Evolutionary conservation across 2,329 filamentous ascomycete genomes (phyloP), one percentile per base, ranked within the genome.

Genomic region (Colletotrichum euphorbiae): DNA sequence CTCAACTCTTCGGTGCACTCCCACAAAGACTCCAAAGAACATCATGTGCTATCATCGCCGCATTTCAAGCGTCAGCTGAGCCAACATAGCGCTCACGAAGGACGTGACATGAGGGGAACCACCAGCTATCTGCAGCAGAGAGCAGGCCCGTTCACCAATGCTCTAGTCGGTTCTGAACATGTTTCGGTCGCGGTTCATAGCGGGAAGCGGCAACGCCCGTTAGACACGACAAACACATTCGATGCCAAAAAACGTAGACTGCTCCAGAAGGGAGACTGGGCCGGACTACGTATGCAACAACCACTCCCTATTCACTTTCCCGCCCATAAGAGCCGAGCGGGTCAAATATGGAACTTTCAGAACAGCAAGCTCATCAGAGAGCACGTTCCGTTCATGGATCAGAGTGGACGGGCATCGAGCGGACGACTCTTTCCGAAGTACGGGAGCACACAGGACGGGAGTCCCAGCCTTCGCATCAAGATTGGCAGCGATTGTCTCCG

Each of bases 261-360:
- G 36, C 55, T 73, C 6, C 57, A 69, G 42, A 58, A 70, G 33
- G 28, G 28, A 15, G 71, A 72, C 43, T 80, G 78, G 77, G 74
- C 73, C 0, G 77, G 78, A 3, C 67, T 79, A 6, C 68, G 66
- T 17, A 56, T 77, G 11, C 77, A 80, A 51, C 79, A 77, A 54
- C 70, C 74, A 8, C 67, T 77, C 1, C 17, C 60, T 21, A 46
- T 70, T 2, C 38, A 58, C 9, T 68, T 69, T 36, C 43, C 63
- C 2, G 55, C 43, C 15, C 45, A 56, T 11, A 15, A 21, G 12
- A 58, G 31, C 21, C 28, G 42, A 7, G 24, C 31, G 6, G 24
- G 33, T n/a, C 31, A 50, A 24, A 59, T 69, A 19, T 70, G 69
- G 70, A 68, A 64, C 13, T 71, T 69, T 42, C 38, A 57, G 15